Evolutionary conservation across 1,139 yeast species (phyloP), one percentile per base, ranked within the genome.

Genomic region (Sugiyamaella japonica): DNA sequence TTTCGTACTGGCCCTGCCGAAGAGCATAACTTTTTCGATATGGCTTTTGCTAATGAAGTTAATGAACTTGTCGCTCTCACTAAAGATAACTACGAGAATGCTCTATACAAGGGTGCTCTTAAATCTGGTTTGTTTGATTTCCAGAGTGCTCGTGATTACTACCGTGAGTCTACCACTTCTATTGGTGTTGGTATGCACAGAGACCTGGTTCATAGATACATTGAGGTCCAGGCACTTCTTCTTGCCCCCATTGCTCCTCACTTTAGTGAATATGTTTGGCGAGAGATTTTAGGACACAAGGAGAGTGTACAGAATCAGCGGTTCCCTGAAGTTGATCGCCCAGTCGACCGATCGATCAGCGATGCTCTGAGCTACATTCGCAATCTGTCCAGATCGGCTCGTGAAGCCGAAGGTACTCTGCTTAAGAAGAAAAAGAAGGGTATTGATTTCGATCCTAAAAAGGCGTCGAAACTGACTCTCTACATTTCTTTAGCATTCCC

Each of bases 211-310:
- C 70, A 83, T 65, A 84, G 84, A 66, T 93, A 89, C 70, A 88
- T 95, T 65, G 95, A 89, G 73, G 75, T 81, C 48, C 99, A 93
- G 76, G 86, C 85, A 12, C 80, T 93, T 65, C 74, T 93, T 70
- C 75, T 93, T 65, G 85, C 96, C 8, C 99, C 99, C 59, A 78
- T 93, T 66, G 95, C 98, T 51, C 98, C 99, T 49, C 99, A 93
- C 73, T 90, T 93, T 73, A 84, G 95, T 61, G 99, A 93, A 65
- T 89, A 83, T 74, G 76, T 93, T 58, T 90, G 89, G 81, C 81
- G 86, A 68, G 98, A 91, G 62, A 78, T 90, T 50, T 78, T 95
- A 61, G 83, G 84, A 50, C 74, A 82, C 57, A 50, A 56, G 43
- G 58, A 58, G 1, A 79, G 91, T 46, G 83, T 90, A 50, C 96